Percentiles rank a stretch among this genome's conserved stretches.
Evolutionary conservation across 2,329 filamentous ascomycete species (phyloP).

Genomic region (Fusarium pseudocircinatum): DNA sequence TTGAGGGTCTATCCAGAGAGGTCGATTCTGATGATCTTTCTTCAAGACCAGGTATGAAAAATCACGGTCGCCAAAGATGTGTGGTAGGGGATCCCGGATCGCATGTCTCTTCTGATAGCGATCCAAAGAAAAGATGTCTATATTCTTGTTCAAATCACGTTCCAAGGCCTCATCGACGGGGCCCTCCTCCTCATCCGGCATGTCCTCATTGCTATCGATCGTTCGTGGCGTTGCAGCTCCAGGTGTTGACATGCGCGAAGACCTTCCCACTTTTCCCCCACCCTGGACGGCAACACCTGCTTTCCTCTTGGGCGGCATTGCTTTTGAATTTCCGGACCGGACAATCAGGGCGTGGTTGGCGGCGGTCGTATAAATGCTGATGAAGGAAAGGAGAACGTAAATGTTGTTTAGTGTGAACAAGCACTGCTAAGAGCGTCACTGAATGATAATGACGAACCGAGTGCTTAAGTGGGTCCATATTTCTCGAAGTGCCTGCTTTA

Average conservation of each 20-base stretch:
- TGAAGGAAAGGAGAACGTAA: not conserved
- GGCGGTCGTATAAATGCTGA: constrained; percentile 6
- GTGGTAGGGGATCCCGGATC: constrained; percentile 56
- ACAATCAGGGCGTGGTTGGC: constrained; percentile 1
- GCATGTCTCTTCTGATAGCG: constrained; percentile 59
- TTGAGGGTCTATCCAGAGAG: constrained; percentile 91
- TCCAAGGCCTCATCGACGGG: constrained; percentile 62
- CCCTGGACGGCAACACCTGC: constrained; percentile 60
- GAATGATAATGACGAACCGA: constrained; percentile 28
- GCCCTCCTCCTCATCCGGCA: constrained; percentile 57
- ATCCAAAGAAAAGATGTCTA: constrained; percentile 67
- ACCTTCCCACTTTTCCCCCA: constrained; percentile 64
- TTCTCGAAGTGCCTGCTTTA: not conserved
- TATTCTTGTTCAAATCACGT: constrained; percentile 65
- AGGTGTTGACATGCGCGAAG: constrained; percentile 68
- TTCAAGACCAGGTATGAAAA: constrained; percentile 87
- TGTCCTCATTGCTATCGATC: constrained; percentile 63
- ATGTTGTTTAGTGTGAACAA: not conserved
- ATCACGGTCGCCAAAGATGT: constrained; percentile 67
- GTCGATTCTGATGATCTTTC: constrained; percentile 87
- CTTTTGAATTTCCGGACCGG: constrained; percentile 31
- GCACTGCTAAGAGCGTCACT: constrained; percentile 16
- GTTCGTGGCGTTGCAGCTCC: constrained; percentile 69
- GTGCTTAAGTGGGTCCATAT: not conserved
- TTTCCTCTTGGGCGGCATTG: constrained; percentile 81